These are phyloP conservation scores for Phytophthora tubulina DNA, from an alignment of 352 stramenopile species.

Conservation along the genomic window DNA sequence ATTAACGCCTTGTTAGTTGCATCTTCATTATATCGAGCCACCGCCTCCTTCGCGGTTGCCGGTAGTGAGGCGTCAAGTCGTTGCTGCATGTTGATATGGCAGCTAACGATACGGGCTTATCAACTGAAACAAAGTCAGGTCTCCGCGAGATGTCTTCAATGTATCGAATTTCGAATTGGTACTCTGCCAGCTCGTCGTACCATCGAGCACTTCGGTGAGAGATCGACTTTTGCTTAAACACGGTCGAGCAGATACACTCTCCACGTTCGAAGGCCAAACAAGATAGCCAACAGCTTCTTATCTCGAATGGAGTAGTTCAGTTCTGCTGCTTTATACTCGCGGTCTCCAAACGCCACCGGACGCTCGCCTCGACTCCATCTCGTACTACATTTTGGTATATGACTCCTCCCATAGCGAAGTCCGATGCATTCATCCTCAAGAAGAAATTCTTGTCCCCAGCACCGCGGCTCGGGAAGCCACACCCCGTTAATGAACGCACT, in stretches of 20 bases:
- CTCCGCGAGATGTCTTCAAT: background rate
- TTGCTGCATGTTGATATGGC: background rate
- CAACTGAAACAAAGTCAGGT: background rate
- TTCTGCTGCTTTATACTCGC: background rate
- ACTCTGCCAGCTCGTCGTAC: background rate
- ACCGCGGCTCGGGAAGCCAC: too few species aligned
- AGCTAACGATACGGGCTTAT: background rate
- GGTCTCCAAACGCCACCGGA: background rate
- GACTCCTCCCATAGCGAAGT: constrained; percentile 3
- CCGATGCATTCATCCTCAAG: background rate
- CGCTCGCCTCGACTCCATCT: background rate
- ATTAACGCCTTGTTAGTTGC: background rate
- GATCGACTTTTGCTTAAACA: background rate
- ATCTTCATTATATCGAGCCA: background rate
- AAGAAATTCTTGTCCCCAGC: background rate
- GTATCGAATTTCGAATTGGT: background rate
- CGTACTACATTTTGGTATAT: background rate
- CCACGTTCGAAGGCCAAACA: background rate
- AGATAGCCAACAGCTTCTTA: background rate
- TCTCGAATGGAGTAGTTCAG: background rate
- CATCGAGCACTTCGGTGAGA: background rate
- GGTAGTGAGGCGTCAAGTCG: background rate
- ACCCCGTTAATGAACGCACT: too few species aligned
- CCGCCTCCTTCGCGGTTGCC: background rate
- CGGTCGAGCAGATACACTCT: background rate